phyloP scores from a whole-genome alignment of 1,284 basidiomycete species.

The Abortiporus biennis region DNA sequence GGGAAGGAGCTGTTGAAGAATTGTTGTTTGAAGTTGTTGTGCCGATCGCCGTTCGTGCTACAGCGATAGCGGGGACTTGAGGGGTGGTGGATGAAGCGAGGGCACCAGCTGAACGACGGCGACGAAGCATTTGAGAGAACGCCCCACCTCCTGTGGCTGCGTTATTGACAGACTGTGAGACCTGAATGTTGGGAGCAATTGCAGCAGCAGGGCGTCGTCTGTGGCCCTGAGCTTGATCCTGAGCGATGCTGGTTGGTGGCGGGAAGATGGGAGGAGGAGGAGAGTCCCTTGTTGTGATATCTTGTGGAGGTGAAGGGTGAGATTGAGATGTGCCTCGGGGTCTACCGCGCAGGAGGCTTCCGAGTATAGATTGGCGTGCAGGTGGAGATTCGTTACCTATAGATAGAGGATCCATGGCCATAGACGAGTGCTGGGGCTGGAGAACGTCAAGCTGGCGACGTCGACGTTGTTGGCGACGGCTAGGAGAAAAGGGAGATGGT shows the following conservation, averaged over 20 bases:
- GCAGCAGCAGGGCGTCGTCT: slow-evolving; percentile 25
- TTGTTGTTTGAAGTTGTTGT: slow-evolving; percentile 5
- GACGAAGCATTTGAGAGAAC: slow-evolving; percentile 30
- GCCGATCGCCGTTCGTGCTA: slow-evolving; percentile 20
- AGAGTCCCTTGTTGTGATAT: slow-evolving; percentile 21
- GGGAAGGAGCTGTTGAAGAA: slow-evolving; percentile 20
- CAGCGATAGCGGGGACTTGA: slow-evolving; percentile 22
- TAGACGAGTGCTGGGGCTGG: too few species aligned
- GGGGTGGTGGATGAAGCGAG: slow-evolving; percentile 23
- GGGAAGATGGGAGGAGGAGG: slow-evolving; percentile 20
- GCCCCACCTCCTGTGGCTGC: slow-evolving; percentile 16
- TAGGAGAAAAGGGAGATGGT: too few species aligned
- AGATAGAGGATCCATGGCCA: slow-evolving; percentile 25
- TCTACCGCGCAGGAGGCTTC: slow-evolving; percentile 31
- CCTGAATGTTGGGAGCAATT: slow-evolving; percentile 21
- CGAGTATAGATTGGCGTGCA: slow-evolving; percentile 31
- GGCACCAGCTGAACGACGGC: slow-evolving; percentile 29
- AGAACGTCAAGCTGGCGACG: too few species aligned
- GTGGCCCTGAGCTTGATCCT: slow-evolving; percentile 18
- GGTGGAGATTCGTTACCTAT: slow-evolving; percentile 25
- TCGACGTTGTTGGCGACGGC: too few species aligned
- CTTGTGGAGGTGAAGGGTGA: slow-evolving; percentile 25
- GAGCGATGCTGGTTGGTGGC: slow-evolving; percentile 10
- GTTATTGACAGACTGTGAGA: slow-evolving; percentile 23
- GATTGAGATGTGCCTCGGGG: slow-evolving; percentile 34